Base-by-base conservation (phyloP, 495 filamentous ascomycete species). In the Sordaria brevicollis region DNA sequence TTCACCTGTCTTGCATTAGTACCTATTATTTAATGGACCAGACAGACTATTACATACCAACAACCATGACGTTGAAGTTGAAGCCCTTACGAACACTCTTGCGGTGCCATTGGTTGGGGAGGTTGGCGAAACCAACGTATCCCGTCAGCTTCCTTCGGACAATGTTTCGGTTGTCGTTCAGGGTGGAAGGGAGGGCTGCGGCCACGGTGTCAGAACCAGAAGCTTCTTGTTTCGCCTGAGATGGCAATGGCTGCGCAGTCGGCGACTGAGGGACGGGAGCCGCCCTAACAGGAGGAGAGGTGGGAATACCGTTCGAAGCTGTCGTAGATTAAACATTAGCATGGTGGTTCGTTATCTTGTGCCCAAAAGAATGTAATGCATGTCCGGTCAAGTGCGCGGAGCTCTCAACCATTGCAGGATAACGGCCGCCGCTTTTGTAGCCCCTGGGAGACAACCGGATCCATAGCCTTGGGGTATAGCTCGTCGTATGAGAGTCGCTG, bases 51-150 rank as follows among this genome's bases (percentile, higher is more conserved):
- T 49, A 87, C 85, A 71, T 86, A 99, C 95, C 95, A 81, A 99
- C 95, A 81, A 99, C 95, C 95, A 99, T 99, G 70, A 98, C 95
- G 79, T 99, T 99, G 87, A 99, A 99, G 87, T 98, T 99, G 89
- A 99, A 99, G 70, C 95, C 95, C 82, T 99, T 99, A 78, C 95
- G 91, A 76, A 99, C 96, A 87, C 94, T 97, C 90, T 99, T 99
- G 82, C 95, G 93, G 86, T 99, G 95, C 96, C 96, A 99, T 83
- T 99, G 95, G 83, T 99, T 99, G 57, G 95, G 95, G 82, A 99
- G 84, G 79, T 99, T 99, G 79, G 95, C 95, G 80, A 99, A 99
- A 69, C 95, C 95, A 76, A 99, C 95, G 77, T 97, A 99, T 71
- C 95, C 95, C 62, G 95, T 98, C 77, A 99, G 83, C 88, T 99